phyloP scores from a whole-genome alignment of 768 basidiomycete species.

The Boletellus ananas region DNA sequence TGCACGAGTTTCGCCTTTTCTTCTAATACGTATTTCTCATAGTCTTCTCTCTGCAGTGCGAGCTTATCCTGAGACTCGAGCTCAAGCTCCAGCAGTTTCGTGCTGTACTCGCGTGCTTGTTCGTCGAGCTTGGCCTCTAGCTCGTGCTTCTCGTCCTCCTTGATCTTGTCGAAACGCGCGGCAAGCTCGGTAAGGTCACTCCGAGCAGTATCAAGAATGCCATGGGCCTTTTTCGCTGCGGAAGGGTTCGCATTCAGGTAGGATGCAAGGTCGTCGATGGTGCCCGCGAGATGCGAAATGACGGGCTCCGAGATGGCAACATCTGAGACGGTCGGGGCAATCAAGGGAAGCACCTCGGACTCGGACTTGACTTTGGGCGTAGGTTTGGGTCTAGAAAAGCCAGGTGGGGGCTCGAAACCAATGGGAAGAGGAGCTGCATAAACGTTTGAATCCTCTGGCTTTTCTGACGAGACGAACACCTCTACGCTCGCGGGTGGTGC shows the following conservation, averaged over 20 bases:
- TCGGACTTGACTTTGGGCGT: conserved; percentile 20
- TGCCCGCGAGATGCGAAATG: conserved; percentile 84
- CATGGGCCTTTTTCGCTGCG: conserved; percentile 62
- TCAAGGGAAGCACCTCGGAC: conserved; percentile 56
- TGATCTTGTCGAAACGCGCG: conserved; percentile 70
- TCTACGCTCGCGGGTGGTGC: conserved; percentile 24
- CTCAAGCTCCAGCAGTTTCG: conserved; percentile 76
- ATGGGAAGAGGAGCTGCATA: conserved; percentile 81
- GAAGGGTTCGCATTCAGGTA: conserved; percentile 74
- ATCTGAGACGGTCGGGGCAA: conserved; percentile 77
- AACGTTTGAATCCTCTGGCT: conserved; percentile 27
- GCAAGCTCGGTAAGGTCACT: conserved; percentile 75
- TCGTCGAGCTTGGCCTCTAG: conserved; percentile 71
- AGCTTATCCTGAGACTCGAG: conserved; percentile 84
- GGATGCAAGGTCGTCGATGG: conserved; percentile 87
- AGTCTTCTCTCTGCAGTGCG: conserved; percentile 80
- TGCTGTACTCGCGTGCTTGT: conserved; percentile 78
- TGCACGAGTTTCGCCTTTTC: conserved; percentile 71
- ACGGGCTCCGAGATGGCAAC: conserved; percentile 81
- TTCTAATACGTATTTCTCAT: conserved; percentile 74
- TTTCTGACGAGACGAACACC: conserved; percentile 23
- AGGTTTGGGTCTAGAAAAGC: conserved; percentile 61
- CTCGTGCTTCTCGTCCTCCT: conserved; percentile 69
- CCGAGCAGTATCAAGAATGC: conserved; percentile 78
- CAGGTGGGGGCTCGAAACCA: conserved; percentile 92